Conservation (phyloP, 345 rosid species). For the Syzygium aromaticum region DNA sequence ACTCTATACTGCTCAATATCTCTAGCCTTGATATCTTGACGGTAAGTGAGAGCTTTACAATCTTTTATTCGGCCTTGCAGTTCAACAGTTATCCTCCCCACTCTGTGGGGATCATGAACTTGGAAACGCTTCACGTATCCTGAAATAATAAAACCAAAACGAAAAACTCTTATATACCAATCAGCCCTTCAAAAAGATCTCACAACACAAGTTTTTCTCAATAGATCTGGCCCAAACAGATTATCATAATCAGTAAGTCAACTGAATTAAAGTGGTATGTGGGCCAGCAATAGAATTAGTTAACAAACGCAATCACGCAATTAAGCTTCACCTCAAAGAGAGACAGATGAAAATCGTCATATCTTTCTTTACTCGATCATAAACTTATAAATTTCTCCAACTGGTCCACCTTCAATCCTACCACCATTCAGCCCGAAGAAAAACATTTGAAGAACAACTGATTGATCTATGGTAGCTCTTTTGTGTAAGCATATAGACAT, state of each 20-base stretch:
- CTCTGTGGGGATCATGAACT: slow-evolving; percentile 77
- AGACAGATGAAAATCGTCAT: not conserved
- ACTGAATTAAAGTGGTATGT: not conserved
- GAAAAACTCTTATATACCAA: not conserved
- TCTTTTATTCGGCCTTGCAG: slow-evolving; percentile 86
- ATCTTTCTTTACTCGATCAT: not conserved
- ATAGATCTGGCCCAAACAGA: not conserved
- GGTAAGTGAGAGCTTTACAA: slow-evolving; percentile 70
- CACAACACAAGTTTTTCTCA: not conserved
- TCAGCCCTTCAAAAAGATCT: not conserved
- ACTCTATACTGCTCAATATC: slow-evolving; percentile 53
- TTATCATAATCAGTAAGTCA: not conserved
- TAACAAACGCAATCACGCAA: not conserved
- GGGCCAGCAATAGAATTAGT: not conserved
- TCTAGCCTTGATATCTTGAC: slow-evolving; percentile 83
- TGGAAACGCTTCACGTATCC: slow-evolving; percentile 72
- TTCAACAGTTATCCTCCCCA: slow-evolving; percentile 78
- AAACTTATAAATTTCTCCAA: not conserved
- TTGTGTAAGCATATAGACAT: not conserved
- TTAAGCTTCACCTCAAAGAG: not conserved
- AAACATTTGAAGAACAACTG: not conserved
- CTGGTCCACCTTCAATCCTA: not conserved
- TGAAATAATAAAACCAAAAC: slow-evolving; percentile 4
- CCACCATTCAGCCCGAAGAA: not conserved
- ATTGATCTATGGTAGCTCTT: not conserved